Base-by-base conservation (phyloP, 1,139 yeast genomes). In the Suhomyces panamericanus region DNA sequence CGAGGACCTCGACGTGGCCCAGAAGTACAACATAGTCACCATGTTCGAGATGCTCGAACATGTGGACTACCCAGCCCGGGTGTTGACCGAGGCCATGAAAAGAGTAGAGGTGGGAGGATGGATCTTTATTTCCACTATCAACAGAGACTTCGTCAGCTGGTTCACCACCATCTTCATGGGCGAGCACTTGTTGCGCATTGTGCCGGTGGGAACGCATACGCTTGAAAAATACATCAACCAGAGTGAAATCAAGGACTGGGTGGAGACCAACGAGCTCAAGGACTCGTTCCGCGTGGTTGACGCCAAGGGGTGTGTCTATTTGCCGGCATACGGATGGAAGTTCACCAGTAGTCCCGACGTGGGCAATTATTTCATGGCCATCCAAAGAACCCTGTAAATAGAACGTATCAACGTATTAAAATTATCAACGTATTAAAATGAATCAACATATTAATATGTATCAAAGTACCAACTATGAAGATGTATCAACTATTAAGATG, bases 41-140 rank as follows among this genome's bases (percentile, higher is more conserved):
- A 80, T 93, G 80, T 89, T 93, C 75, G 99, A 93, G 63, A 83
- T 93, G 79, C 73, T 93, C 39, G 99, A 93, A 62, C 99, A 93
- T 63, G 97, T 91, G 1, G 87, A 87, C 47, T 78, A 81, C 50
- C 99, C 99, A 0, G 69, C 89, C 1, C 79, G 78, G 45, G 86
- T 91, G 24, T 66, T 93, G 48, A 64, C 72, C 16, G 81, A 78
- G 43, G 95, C 96, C 0, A 69, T 90, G 62, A 62, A 71, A 30
- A 78, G 83, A 47, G 80, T 91, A 35, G 79, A 81, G 47, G 86
- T 84, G 0, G 95, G 89, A 16, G 96, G 99, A 1, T 83, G 90
- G 80, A 63, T 91, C 36, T 89, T 93, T 58, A 60, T 91, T 47
- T 89, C 96, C 28, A 95, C 99, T 1, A 93, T 93, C 46, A 93